Percentiles rank a stretch among this genome's conserved stretches.
Evolutionary conservation across 192 early-diverging fungal genomes (phyloP).

Genomic region (Jimgerdemannia flammicorona): DNA sequence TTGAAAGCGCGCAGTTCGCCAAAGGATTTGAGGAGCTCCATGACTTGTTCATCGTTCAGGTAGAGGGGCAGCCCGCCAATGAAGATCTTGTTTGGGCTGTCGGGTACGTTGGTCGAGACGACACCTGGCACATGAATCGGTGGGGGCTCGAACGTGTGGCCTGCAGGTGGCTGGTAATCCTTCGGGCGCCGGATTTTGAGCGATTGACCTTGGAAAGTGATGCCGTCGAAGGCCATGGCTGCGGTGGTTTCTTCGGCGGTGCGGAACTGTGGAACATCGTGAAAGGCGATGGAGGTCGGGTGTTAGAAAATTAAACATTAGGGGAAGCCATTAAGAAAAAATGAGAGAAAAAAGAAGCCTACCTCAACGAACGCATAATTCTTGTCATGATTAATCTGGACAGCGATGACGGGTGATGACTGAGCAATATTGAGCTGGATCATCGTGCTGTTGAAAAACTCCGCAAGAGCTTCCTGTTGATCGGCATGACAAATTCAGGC

Average conservation of each 20-base stretch:
- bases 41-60: conserved; percentile 89
- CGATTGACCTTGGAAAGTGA: conserved; percentile 75
- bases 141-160: conserved; percentile 41
- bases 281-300: conserved; percentile 1
- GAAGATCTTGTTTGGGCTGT: conserved; percentile 92
- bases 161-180: conserved; percentile 76
- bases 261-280: conserved; percentile 59
- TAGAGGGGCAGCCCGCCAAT: conserved; percentile 89
- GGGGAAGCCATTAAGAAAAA: neutral
- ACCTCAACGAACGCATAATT: conserved; percentile 96
- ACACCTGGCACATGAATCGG: conserved; percentile 68
- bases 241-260: conserved; percentile 84
- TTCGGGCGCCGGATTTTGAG: conserved; percentile 94
- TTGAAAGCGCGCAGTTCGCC: conserved; percentile 92
- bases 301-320: neutral
- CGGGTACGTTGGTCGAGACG: conserved; percentile 87
- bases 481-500: neutral
- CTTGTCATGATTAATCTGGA: conserved; percentile 92
- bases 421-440: conserved; percentile 68
- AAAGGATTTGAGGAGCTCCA: conserved; percentile 91
- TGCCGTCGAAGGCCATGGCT: conserved; percentile 92
- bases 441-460: conserved; percentile 90
- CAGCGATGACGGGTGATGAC: conserved; percentile 68
- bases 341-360: conserved; percentile 11
- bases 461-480: conserved; percentile 56